These are phyloP conservation scores for Komagataella kurtzmanii DNA, from an alignment of 805 yeast species.

Conservation along the genomic window DNA sequence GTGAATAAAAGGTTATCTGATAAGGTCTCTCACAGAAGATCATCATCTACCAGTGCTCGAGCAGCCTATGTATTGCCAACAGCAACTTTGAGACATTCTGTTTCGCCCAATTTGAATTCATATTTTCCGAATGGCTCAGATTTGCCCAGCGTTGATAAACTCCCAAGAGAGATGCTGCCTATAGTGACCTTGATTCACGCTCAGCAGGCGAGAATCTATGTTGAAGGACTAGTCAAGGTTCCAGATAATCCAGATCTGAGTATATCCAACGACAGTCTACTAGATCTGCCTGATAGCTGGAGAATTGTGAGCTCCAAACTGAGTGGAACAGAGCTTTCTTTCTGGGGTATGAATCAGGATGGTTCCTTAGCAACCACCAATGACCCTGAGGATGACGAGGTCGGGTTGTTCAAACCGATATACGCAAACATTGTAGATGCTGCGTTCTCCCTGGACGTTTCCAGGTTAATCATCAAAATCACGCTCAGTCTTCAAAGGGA, in stretches of 20 bases:
- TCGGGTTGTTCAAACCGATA: constrained; percentile 31
- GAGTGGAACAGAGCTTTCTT: constrained; percentile 40
- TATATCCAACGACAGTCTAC: not conserved
- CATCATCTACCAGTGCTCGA: not conserved
- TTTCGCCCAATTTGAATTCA: not conserved
- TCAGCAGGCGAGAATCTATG: constrained; percentile 56
- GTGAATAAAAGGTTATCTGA: not conserved
- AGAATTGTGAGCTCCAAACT: constrained; percentile 13
- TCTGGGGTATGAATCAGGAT: constrained; percentile 27
- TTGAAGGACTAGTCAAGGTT: constrained; percentile 19
- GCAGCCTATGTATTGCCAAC: not conserved
- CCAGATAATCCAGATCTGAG: constrained; percentile 6
- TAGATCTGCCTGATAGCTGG: constrained; percentile 8
- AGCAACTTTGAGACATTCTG: not conserved
- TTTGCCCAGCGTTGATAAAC: not conserved
- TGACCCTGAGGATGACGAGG: constrained; percentile 14
- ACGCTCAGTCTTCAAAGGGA: constrained; percentile 12
- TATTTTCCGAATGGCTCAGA: not conserved
- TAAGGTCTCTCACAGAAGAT: not conserved
- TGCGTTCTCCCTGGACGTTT: constrained; percentile 8
- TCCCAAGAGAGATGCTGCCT: constrained; percentile 60
- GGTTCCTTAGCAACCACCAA: constrained; percentile 6
- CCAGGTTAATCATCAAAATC: constrained; percentile 5
- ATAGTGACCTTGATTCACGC: constrained; percentile 57
- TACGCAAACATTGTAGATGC: constrained; percentile 40